These are phyloP conservation scores for Inosperma sp. DNA, from an alignment of 768 basidiomycete genomes.

Conservation along the genomic window DNA sequence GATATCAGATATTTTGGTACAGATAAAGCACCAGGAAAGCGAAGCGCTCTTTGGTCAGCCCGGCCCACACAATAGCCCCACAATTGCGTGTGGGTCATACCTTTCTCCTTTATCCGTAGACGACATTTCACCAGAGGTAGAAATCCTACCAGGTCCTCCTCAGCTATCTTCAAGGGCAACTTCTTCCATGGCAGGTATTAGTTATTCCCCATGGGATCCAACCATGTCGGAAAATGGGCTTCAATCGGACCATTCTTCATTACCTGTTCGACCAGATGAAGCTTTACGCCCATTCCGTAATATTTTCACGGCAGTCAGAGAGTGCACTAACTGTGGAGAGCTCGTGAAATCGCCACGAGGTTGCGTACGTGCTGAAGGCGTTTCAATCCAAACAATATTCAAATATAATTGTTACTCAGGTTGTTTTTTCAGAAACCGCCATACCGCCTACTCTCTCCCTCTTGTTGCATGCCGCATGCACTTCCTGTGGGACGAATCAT, in stretches of 20 bases:
- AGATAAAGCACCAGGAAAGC: too few species aligned
- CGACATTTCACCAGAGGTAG: too few species aligned
- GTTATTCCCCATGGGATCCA: too few species aligned
- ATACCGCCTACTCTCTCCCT: constrained; percentile 27
- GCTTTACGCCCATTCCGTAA: constrained; percentile 30
- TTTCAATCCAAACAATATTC: neutral
- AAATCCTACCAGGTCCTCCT: too few species aligned
- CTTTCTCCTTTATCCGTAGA: too few species aligned
- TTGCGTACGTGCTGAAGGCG: constrained; percentile 33
- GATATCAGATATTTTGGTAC: too few species aligned
- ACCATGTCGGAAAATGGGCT: too few species aligned
- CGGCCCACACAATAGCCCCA: too few species aligned
- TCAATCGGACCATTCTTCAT: neutral
- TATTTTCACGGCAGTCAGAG: constrained; percentile 33
- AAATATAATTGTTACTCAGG: constrained; percentile 17
- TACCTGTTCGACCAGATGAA: constrained; percentile 24
- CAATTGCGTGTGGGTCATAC: too few species aligned
- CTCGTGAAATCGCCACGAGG: constrained; percentile 38
- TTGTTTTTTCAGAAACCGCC: constrained; percentile 24
- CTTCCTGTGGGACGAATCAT: constrained; percentile 39
- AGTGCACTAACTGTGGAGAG: constrained; percentile 36
- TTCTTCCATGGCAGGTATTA: too few species aligned
- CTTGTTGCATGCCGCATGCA: constrained; percentile 43
- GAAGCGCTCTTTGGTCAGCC: too few species aligned
- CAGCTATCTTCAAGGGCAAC: too few species aligned